These are phyloP conservation scores for Powellomyces hirtus DNA, from an alignment of 192 early-diverging fungal genomes.

Conservation along the genomic window DNA sequence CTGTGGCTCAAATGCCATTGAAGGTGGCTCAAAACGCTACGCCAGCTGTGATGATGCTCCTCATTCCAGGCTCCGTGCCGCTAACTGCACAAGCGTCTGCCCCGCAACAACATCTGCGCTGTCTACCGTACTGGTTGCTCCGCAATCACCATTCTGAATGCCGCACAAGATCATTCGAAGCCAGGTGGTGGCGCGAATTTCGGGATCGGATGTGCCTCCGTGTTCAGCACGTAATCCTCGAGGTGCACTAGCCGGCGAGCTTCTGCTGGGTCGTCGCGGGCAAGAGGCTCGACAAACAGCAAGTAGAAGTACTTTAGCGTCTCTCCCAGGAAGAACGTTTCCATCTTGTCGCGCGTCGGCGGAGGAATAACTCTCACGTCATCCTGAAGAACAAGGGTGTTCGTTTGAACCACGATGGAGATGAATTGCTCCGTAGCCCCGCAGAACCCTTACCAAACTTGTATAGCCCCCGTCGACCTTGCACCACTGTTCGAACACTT, in stretches of 20 bases:
- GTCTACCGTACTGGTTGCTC: no score
- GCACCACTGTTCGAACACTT: slow-evolving; percentile 76
- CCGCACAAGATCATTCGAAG: slow-evolving; percentile 28
- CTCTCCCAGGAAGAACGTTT: slow-evolving; percentile 80
- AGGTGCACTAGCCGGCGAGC: slow-evolving; percentile 55
- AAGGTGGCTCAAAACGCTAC: no score
- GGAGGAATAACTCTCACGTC: slow-evolving; percentile 56
- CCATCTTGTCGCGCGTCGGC: slow-evolving; percentile 68
- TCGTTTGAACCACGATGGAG: neutral
- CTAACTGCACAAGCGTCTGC: no score
- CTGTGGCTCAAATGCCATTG: no score
- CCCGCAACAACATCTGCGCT: no score
- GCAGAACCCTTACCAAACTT: slow-evolving; percentile 49
- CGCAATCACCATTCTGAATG: no score
- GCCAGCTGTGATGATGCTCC: no score
- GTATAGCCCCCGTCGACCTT: slow-evolving; percentile 60
- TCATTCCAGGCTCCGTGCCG: no score
- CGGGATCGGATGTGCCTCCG: slow-evolving; percentile 89
- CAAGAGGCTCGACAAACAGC: slow-evolving; percentile 65
- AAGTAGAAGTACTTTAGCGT: slow-evolving; percentile 93
- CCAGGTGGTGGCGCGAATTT: slow-evolving; percentile 24
- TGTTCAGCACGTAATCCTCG: slow-evolving; percentile 90
- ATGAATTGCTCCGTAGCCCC: neutral
- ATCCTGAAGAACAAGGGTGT: slow-evolving; percentile 30
- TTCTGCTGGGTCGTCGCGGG: slow-evolving; percentile 25